Evolutionary conservation across 73 alveolate species (phyloP).

Genomic region (Paramecium sonneborni): DNA sequence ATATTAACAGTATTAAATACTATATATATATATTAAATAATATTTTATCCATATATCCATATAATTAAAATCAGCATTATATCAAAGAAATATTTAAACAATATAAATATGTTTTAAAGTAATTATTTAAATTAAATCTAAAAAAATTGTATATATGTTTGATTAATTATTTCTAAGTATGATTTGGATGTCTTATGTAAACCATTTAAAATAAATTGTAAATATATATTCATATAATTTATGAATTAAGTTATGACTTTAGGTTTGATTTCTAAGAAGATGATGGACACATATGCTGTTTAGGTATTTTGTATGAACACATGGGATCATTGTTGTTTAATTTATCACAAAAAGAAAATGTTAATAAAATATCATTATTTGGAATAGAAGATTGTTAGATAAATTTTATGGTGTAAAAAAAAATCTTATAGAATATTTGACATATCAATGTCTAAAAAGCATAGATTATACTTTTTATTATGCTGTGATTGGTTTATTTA

Average conservation of each 20-base stretch:
- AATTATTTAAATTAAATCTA: too few relatives aligned
- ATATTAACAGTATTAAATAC: too few relatives aligned
- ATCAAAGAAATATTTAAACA: too few relatives aligned
- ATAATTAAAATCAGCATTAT: too few relatives aligned
- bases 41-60: too few relatives aligned
- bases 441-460: background rate
- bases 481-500: conserved; percentile 16
- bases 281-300: background rate
- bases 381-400: background rate
- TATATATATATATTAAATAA: too few relatives aligned
- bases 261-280: background rate
- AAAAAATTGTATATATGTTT: too few relatives aligned
- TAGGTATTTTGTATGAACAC: conserved; percentile 3
- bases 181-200: too few relatives aligned
- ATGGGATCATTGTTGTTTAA: conserved; percentile 33
- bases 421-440: conserved; percentile 42
- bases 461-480: background rate
- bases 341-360: background rate
- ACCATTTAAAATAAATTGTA: too few relatives aligned
- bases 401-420: conserved; percentile 13
- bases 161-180: too few relatives aligned
- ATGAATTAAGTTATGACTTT: conserved; percentile 25
- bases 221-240: background rate
- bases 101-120: too few relatives aligned
- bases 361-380: background rate